phyloP scores from a whole-genome alignment of 805 yeast genomes.

The Metschnikowia cerradonensis region DNA sequence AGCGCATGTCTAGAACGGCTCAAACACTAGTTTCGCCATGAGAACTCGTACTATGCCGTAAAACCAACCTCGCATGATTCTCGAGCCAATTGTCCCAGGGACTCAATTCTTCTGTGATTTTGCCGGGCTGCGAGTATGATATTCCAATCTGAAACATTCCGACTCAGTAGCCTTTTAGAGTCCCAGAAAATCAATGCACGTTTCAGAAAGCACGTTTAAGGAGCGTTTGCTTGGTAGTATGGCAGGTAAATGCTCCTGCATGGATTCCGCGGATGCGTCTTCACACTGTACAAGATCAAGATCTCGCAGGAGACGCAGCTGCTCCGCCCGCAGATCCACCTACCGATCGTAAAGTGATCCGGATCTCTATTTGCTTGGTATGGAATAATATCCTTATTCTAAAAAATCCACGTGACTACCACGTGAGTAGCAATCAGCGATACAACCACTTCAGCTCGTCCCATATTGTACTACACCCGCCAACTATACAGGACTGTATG shows the following conservation, averaged over 20 bases:
- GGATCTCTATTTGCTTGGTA: background rate
- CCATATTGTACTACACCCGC: background rate
- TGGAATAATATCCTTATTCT: background rate
- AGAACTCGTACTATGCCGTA: background rate
- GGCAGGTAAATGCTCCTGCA: background rate
- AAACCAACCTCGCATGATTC: background rate
- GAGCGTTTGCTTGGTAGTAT: background rate
- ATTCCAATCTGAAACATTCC: background rate
- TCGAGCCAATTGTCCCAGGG: background rate
- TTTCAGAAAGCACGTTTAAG: background rate
- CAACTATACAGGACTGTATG: background rate
- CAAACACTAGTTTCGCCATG: background rate
- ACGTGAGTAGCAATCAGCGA: background rate
- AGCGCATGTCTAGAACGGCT: background rate
- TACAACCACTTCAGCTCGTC: background rate
- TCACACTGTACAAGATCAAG: background rate
- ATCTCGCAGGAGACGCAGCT: constrained; percentile 1
- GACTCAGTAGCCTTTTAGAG: background rate
- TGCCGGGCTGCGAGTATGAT: too few species aligned
- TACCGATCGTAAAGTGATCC: background rate
- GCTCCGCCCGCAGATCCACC: background rate
- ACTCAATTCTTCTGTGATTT: background rate
- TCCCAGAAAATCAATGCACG: background rate
- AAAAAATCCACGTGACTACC: too few species aligned
- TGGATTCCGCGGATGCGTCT: background rate